Evolutionary conservation across 306 rosid genomes (phyloP).

Genomic region (Fragaria nilgerrensis): DNA sequence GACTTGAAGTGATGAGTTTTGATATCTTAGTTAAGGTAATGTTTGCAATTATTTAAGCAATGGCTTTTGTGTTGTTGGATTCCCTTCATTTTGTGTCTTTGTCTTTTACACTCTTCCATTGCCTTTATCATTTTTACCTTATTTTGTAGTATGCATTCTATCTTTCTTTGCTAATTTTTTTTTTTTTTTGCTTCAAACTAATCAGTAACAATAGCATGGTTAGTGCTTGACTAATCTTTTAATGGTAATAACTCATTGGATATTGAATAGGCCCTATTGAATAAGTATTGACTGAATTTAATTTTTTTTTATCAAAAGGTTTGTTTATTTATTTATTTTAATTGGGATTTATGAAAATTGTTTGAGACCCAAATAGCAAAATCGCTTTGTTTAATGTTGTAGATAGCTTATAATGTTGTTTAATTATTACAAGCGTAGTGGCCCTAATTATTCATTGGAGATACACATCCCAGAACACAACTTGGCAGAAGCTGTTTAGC

Average conservation of each 20-base stretch:
- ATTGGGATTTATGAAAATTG: too few relatives aligned
- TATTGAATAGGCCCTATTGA: too few relatives aligned
- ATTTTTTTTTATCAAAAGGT: too few relatives aligned
- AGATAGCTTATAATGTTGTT: background rate
- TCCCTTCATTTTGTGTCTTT: background rate
- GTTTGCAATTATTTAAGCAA: background rate
- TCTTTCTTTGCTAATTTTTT: too few relatives aligned
- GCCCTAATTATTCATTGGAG: constrained; percentile 5
- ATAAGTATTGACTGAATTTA: too few relatives aligned
- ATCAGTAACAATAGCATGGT: background rate
- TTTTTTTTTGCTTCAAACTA: background rate
- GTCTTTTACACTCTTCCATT: background rate
- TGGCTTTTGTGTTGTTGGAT: background rate
- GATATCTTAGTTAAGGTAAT: background rate
- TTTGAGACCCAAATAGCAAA: background rate
- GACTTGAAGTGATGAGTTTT: background rate
- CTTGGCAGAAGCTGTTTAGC: constrained; percentile 11
- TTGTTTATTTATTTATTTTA: too few relatives aligned
- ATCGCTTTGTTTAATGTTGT: too few relatives aligned
- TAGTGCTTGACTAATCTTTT: too few relatives aligned
- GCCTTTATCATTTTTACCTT: background rate
- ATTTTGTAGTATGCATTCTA: background rate
- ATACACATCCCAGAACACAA: background rate
- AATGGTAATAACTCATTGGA: too few relatives aligned
- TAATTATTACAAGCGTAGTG: background rate